phyloP scores from a whole-genome alignment of 2,329 filamentous ascomycete species.

The Aureobasidium zeae region DNA sequence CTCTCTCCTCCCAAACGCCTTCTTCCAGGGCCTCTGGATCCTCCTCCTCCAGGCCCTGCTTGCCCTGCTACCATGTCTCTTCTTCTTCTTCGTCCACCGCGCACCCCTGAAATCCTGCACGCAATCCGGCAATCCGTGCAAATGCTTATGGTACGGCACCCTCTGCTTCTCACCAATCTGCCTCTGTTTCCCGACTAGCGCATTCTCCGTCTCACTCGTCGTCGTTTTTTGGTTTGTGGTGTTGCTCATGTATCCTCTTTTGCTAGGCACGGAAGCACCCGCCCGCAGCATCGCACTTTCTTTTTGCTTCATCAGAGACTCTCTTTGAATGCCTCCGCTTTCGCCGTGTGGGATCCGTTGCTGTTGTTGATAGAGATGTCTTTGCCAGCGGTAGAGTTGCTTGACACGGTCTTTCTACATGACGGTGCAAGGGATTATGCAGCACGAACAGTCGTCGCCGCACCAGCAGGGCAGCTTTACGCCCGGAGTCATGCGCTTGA shows the following conservation, averaged over 20 bases:
- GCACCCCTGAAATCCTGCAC: not conserved
- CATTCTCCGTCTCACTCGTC: no score
- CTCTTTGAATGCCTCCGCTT: not conserved
- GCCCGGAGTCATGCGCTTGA: slow-evolving; percentile 1
- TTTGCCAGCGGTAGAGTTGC: not conserved
- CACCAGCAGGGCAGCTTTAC: slow-evolving; percentile 16
- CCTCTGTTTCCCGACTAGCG: no score
- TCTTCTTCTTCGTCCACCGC: not conserved
- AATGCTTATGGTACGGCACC: not conserved
- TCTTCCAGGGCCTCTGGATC: not conserved
- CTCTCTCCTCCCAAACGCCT: slow-evolving; percentile 11
- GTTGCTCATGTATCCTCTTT: no score
- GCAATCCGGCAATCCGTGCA: not conserved
- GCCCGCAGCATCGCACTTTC: no score
- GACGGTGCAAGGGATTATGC: slow-evolving; percentile 18
- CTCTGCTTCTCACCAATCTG: not conserved
- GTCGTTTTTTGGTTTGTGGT: no score
- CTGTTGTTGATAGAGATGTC: not conserved
- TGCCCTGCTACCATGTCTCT: not conserved
- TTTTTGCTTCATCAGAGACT: no score
- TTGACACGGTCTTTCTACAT: slow-evolving; percentile 16
- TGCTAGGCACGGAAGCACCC: no score
- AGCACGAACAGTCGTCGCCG: slow-evolving; percentile 17
- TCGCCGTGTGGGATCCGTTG: not conserved
- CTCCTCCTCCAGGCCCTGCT: not conserved